Evolutionary conservation across 2,329 filamentous ascomycete species (phyloP).

Genomic region (Endothia cerciana): DNA sequence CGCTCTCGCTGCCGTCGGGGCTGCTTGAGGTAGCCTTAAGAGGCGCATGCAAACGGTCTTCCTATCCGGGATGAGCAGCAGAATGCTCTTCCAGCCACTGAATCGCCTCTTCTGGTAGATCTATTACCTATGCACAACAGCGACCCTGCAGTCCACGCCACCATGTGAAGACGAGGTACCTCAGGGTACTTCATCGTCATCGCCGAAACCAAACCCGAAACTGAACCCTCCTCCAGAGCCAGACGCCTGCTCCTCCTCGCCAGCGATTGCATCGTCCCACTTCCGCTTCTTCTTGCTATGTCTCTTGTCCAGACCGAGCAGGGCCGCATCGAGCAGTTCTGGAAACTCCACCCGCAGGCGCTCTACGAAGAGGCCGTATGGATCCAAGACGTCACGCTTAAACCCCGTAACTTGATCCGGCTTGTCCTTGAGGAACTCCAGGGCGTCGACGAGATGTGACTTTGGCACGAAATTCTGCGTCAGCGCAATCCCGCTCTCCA

Average conservation of each 20-base stretch:
- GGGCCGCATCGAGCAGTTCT: conserved; percentile 66
- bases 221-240: conserved; percentile 47
- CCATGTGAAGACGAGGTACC: no score
- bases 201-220: conserved; percentile 60
- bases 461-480: conserved; percentile 94
- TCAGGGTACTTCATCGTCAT: conserved; percentile 41
- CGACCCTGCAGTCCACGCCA: neutral
- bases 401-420: conserved; percentile 89
- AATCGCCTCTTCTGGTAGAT: neutral
- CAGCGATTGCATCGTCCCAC: conserved; percentile 79
- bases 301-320: conserved; percentile 67
- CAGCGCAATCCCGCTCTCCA: conserved; percentile 81
- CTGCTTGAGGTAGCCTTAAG: neutral
- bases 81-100: neutral
- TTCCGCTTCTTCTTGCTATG: conserved; percentile 73
- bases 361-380: conserved; percentile 75
- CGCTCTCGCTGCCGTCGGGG: no score
- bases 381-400: conserved; percentile 68
- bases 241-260: conserved; percentile 41
- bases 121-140: neutral
- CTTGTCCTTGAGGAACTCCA: conserved; percentile 82
- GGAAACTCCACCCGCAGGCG: conserved; percentile 67
- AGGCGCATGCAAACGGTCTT: neutral
- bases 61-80: no score
- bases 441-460: conserved; percentile 72